Conservation (phyloP, 2,329 filamentous ascomycete genomes). For the Colletotrichum lindemuthianum region DNA sequence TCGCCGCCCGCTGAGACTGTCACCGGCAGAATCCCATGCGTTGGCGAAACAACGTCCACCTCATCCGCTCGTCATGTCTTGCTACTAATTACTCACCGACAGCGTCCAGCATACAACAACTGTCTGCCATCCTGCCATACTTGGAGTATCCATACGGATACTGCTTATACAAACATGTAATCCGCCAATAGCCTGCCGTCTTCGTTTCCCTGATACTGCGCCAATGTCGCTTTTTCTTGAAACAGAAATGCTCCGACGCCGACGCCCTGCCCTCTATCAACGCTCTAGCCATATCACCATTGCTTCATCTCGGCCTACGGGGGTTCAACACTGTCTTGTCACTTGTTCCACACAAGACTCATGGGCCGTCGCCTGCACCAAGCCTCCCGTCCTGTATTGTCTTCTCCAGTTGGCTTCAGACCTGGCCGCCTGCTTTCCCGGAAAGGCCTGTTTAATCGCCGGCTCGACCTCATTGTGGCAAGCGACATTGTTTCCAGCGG, state of each 20-base stretch:
- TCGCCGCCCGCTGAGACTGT: neutral
- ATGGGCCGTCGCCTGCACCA: conserved; percentile 22
- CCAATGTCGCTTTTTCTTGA: conserved; percentile 18
- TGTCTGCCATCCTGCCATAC: too few species aligned
- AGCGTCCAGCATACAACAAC: too few species aligned
- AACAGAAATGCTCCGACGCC: conserved; percentile 21
- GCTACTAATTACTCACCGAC: neutral
- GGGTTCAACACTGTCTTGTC: conserved; percentile 13
- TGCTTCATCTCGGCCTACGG: conserved; percentile 30
- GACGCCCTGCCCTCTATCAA: conserved; percentile 1
- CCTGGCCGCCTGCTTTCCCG: conserved; percentile 10
- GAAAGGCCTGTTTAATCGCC: conserved; percentile 8
- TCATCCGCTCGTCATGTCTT: neutral
- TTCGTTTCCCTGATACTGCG: conserved; percentile 6
- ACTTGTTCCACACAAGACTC: conserved; percentile 14
- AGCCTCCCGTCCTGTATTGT: conserved; percentile 15
- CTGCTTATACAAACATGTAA: neutral
- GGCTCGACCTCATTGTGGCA: neutral
- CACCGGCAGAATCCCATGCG: neutral
- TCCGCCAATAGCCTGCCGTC: neutral
- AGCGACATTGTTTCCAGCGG: neutral
- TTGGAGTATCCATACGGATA: neutral
- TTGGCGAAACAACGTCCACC: neutral
- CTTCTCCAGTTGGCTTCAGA: neutral
- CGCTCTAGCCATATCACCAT: conserved; percentile 6